These are phyloP conservation scores for Eucalyptus viminalis DNA, from an alignment of 345 rosid genomes.

Conservation along the genomic window DNA sequence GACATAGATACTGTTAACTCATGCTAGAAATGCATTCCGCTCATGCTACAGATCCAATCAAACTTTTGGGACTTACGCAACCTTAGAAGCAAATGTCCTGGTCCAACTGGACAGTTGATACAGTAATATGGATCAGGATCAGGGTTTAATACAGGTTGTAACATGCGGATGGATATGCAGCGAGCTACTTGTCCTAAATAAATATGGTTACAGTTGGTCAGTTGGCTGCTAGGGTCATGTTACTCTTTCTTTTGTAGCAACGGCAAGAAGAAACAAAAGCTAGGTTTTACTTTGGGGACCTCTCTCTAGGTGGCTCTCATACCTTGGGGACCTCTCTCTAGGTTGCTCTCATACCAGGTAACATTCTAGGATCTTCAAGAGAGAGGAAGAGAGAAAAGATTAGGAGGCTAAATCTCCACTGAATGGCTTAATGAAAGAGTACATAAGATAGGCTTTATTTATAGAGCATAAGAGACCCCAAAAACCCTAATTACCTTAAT, in stretches of 20 bases:
- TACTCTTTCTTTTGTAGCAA: background rate
- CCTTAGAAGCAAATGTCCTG: background rate
- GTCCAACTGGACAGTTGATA: background rate
- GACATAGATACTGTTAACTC: background rate
- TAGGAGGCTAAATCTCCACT: background rate
- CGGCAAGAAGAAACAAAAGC: background rate
- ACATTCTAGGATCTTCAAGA: background rate
- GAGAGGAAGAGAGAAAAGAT: background rate
- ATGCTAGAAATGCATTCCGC: background rate
- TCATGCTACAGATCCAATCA: background rate
- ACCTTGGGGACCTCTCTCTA: background rate
- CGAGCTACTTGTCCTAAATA: background rate
- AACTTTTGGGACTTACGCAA: background rate
- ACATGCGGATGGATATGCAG: background rate
- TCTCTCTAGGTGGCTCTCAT: background rate
- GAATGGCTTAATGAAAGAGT: background rate
- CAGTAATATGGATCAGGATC: background rate
- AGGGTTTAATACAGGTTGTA: background rate
- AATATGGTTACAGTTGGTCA: background rate
- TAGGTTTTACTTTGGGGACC: background rate
- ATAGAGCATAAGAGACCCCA: background rate
- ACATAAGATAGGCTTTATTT: background rate
- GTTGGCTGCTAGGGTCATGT: background rate
- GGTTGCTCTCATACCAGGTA: background rate
- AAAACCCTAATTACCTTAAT: background rate